Conservation (phyloP, 2,329 filamentous ascomycete genomes). For the Magnaporthiopsis rhizophila region DNA sequence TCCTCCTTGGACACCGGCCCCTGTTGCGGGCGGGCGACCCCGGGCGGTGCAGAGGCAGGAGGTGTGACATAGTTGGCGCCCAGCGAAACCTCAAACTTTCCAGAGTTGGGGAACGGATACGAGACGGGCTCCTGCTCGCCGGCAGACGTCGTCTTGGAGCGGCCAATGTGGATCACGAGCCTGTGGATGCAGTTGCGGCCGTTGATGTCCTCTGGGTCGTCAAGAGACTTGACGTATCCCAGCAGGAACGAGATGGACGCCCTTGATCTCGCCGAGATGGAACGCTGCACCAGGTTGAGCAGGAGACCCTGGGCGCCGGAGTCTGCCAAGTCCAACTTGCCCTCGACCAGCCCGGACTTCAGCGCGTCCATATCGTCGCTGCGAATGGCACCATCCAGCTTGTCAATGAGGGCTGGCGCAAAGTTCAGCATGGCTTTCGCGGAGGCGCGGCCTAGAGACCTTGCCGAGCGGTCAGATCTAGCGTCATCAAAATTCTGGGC, state of each 20-base stretch:
- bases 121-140: constrained; percentile 44
- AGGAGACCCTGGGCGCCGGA: constrained; percentile 56
- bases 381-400: constrained; percentile 63
- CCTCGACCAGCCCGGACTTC: constrained; percentile 47
- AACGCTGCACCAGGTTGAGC: constrained; percentile 71
- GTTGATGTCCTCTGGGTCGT: constrained; percentile 89
- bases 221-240: constrained; percentile 58
- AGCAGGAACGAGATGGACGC: constrained; percentile 66
- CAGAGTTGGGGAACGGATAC: constrained; percentile 38
- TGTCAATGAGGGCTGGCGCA: constrained; percentile 59
- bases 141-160: constrained; percentile 47
- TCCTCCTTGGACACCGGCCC: constrained; percentile 59
- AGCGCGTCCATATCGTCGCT: constrained; percentile 55
- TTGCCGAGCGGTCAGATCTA: constrained; percentile 64
- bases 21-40: constrained; percentile 41
- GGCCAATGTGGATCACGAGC: constrained; percentile 83
- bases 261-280: constrained; percentile 63
- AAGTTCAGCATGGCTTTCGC: constrained; percentile 69
- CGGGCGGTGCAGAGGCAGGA: constrained; percentile 44
- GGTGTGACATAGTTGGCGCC: constrained; percentile 71
- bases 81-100: constrained; percentile 33
- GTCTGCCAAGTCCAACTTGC: constrained; percentile 45
- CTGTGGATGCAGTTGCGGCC: constrained; percentile 89
- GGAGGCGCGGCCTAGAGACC: constrained; percentile 68
- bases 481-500: constrained; percentile 69